Conservation (phyloP, 108 stramenopile species). For the Skeletonema tropicum region DNA sequence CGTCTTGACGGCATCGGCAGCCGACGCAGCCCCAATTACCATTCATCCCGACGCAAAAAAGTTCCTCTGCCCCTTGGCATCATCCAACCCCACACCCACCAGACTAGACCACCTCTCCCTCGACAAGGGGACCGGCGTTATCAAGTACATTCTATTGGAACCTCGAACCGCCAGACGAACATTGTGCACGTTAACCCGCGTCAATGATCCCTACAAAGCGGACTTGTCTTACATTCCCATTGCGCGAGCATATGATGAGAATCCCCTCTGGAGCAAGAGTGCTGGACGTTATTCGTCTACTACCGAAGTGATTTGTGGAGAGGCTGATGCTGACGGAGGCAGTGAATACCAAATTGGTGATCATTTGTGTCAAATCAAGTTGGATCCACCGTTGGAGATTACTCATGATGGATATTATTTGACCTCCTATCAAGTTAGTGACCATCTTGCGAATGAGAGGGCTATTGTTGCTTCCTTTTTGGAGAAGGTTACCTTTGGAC, state of each 20-base stretch:
- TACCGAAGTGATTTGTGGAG: conserved; percentile 13
- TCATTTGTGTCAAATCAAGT: conserved; percentile 12
- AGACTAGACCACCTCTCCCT: background rate
- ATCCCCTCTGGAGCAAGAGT: conserved; percentile 21
- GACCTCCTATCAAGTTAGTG: conserved; percentile 1
- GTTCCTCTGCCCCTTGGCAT: conserved; percentile 9
- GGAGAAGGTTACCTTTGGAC: background rate
- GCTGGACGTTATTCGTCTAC: conserved; percentile 17
- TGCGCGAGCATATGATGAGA: conserved; percentile 32
- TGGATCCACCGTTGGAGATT: conserved; percentile 10
- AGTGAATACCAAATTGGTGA: conserved; percentile 2
- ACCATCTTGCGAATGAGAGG: background rate
- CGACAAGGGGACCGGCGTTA: background rate
- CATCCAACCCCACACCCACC: conserved; percentile 3
- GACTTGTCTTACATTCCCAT: conserved; percentile 28
- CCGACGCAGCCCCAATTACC: background rate
- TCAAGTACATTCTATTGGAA: conserved; percentile 7
- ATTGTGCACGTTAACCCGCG: conserved; percentile 34
- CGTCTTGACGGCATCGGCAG: background rate
- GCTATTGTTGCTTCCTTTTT: background rate
- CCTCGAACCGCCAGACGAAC: conserved; percentile 10
- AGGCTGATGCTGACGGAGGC: conserved; percentile 3
- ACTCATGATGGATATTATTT: conserved; percentile 29
- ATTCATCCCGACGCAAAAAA: conserved; percentile 2
- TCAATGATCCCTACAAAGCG: background rate